Evolutionary conservation across 305 asterid species (phyloP).

Genomic region (Withania somnifera): DNA sequence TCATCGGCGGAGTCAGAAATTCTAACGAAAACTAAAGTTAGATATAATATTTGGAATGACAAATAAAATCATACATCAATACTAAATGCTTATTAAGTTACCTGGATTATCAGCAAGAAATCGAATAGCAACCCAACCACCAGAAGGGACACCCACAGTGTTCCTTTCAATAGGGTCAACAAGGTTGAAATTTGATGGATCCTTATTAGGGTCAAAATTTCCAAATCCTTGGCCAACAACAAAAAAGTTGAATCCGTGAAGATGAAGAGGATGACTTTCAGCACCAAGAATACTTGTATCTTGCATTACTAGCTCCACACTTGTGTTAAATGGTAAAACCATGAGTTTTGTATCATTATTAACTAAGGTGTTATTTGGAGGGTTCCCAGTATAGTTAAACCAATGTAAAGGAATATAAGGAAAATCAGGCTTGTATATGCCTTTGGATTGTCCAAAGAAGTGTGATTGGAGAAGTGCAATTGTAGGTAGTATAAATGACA

Average conservation of each 20-base stretch:
- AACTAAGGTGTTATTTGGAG: constrained; percentile 28
- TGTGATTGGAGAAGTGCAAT: constrained; percentile 44
- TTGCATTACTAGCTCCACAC: constrained; percentile 34
- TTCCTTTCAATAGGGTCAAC: constrained; percentile 37
- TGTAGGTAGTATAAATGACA: constrained; percentile 31
- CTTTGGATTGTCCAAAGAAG: constrained; percentile 23
- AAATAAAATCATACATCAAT: too few relatives aligned
- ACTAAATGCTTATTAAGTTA: neutral
- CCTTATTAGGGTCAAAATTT: constrained; percentile 21
- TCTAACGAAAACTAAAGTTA: neutral
- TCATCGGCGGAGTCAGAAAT: neutral
- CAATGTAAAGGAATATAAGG: constrained; percentile 25
- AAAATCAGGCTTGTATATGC: constrained; percentile 30
- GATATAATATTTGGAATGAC: too few relatives aligned
- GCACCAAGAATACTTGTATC: constrained; percentile 23
- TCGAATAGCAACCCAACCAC: constrained; percentile 44
- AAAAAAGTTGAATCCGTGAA: constrained; percentile 33
- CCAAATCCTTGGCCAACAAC: constrained; percentile 34
- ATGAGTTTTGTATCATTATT: constrained; percentile 26
- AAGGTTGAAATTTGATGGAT: constrained; percentile 25
- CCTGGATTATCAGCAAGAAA: constrained; percentile 44
- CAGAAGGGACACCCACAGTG: constrained; percentile 31
- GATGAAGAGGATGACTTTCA: constrained; percentile 37
- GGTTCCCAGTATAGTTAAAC: constrained; percentile 35
- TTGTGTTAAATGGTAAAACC: constrained; percentile 20